A percentile compares a stretch with the other conserved stretches of the same genome.
These are phyloP conservation scores for Gossypium rotundifolium DNA, from an alignment of 345 rosid genomes.

Conservation along the genomic window DNA sequence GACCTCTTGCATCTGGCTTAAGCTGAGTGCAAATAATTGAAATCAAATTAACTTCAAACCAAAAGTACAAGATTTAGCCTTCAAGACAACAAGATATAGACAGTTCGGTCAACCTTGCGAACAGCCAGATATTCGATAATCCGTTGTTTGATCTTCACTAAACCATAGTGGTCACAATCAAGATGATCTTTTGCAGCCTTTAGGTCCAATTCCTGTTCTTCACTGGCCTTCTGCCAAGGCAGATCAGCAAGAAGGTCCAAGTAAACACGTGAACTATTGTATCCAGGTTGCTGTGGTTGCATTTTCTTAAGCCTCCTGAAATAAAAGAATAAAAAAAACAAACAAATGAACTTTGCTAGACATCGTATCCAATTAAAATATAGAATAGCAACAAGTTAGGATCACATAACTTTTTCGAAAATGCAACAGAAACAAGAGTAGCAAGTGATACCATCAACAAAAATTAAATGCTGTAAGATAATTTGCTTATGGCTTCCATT, in stretches of 20 bases:
- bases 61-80: conserved; percentile 5
- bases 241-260: conserved; percentile 97
- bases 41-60: conserved; percentile 21
- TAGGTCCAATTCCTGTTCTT: conserved; percentile 78
- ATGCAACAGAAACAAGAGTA: not conserved
- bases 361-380: not conserved
- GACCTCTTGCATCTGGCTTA: conserved; percentile 99
- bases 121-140: conserved; percentile 97
- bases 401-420: not conserved
- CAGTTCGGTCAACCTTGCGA: conserved; percentile 60
- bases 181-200: conserved; percentile 91
- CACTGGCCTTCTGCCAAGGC: conserved; percentile 91
- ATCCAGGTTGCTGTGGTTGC: conserved; percentile 99
- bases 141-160: conserved; percentile 89
- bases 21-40: conserved; percentile 51
- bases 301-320: conserved; percentile 94
- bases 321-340: conserved; percentile 8
- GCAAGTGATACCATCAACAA: not conserved
- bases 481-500: not conserved
- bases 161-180: conserved; percentile 91
- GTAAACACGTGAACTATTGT: conserved; percentile 92
- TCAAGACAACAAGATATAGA: conserved; percentile 16
- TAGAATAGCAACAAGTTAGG: not conserved
- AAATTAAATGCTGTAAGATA: not conserved
- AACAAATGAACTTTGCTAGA: not conserved